phyloP scores from a whole-genome alignment of 495 filamentous ascomycete species.

The Neurospora africana region DNA sequence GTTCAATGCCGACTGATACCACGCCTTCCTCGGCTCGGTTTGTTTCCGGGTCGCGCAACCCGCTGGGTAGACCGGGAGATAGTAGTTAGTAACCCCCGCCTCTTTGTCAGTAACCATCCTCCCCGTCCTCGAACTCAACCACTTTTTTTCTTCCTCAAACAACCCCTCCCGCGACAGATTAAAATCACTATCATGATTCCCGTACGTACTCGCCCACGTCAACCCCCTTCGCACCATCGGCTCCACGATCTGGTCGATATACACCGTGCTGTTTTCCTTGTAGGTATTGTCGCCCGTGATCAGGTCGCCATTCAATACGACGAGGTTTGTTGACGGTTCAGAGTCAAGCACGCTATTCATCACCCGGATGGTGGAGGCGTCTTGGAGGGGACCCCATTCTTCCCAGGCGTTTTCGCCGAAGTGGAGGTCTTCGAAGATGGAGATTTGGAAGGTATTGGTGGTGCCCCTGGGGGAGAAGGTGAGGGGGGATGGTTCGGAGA shows the following conservation, averaged over 20 bases:
- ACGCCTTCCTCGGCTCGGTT: neutral
- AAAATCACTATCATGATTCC: conserved; percentile 59
- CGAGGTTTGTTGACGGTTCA: conserved; percentile 44
- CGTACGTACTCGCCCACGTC: conserved; percentile 60
- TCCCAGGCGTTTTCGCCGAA: conserved; percentile 53
- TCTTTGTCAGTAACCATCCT: conserved; percentile 28
- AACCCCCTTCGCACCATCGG: conserved; percentile 42
- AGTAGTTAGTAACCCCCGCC: conserved; percentile 63
- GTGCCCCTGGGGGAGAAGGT: conserved; percentile 27
- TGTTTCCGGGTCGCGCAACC: conserved; percentile 12
- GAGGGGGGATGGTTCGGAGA: conserved; percentile 14
- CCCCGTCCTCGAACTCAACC: conserved; percentile 43
- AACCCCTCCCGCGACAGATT: conserved; percentile 48
- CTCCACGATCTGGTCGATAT: conserved; percentile 50
- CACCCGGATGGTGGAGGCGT: conserved; percentile 47
- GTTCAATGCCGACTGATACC: neutral
- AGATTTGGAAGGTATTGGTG: conserved; percentile 31
- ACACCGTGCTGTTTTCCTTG: conserved; percentile 44
- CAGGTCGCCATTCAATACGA: conserved; percentile 65
- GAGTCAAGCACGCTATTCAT: conserved; percentile 50
- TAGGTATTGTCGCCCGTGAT: conserved; percentile 60
- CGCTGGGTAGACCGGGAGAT: conserved; percentile 36
- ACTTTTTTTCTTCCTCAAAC: conserved; percentile 43
- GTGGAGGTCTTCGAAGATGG: conserved; percentile 59
- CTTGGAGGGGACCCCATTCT: conserved; percentile 49